Evolutionary conservation across 805 yeast genomes (phyloP).

Genomic region (Teunomyces funiuensis): DNA sequence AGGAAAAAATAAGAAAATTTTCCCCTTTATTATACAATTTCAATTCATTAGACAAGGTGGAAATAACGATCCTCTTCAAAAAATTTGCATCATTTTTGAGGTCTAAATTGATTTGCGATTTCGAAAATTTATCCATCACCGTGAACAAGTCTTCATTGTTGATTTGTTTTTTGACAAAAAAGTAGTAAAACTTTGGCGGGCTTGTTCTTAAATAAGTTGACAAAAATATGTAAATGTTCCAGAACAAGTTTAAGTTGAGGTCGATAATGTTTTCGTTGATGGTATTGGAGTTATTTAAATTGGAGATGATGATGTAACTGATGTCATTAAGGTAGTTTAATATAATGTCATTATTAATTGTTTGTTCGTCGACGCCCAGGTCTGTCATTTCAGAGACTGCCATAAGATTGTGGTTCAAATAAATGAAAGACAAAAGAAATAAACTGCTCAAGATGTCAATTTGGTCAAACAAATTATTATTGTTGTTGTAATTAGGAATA

Average conservation of each 20-base stretch:
- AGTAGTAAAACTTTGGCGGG: slow-evolving; percentile 21
- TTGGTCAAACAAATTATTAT: slow-evolving; percentile 27
- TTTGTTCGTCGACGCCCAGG: slow-evolving; percentile 14
- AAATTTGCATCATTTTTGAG: slow-evolving; percentile 14
- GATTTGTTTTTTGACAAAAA: slow-evolving; percentile 14
- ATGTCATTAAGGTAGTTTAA: slow-evolving; percentile 52
- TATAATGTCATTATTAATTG: slow-evolving; percentile 45
- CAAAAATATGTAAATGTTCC: slow-evolving; percentile 50
- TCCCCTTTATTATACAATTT: slow-evolving; percentile 21
- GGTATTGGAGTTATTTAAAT: slow-evolving; percentile 21
- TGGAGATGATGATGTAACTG: slow-evolving; percentile 41
- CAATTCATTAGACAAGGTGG: slow-evolving; percentile 37
- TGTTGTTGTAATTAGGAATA: slow-evolving; percentile 33
- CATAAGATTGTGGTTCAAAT: slow-evolving; percentile 40
- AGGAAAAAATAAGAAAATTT: slow-evolving; percentile 26
- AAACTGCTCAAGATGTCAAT: slow-evolving; percentile 46
- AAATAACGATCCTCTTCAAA: slow-evolving; percentile 25
- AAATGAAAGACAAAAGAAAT: slow-evolving; percentile 44
- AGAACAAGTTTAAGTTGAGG: slow-evolving; percentile 34
- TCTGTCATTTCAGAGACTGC: slow-evolving; percentile 10
- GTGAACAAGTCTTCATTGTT: slow-evolving; percentile 6
- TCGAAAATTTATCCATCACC: slow-evolving; percentile 28
- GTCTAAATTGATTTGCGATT: slow-evolving; percentile 17
- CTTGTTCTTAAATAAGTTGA: slow-evolving; percentile 37
- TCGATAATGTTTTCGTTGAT: slow-evolving; percentile 30